Evolutionary conservation across 2,329 filamentous ascomycete species (phyloP).

Genomic region (Aspergillus sp.): DNA sequence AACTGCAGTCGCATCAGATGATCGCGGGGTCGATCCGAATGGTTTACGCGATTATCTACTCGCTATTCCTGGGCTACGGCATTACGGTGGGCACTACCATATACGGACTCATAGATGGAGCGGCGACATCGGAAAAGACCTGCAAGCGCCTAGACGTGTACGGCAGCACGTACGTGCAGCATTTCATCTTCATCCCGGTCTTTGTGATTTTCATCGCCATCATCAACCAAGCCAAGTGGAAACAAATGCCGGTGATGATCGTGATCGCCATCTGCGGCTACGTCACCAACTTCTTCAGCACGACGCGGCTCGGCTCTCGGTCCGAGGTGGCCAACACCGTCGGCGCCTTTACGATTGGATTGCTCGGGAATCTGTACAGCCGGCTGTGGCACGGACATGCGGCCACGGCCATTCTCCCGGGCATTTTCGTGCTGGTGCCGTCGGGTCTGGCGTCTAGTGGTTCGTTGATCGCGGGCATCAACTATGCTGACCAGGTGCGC

Average conservation of each 20-base stretch:
- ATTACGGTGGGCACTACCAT: slow-evolving; percentile 67
- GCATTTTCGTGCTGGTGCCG: slow-evolving; percentile 71
- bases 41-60: slow-evolving; percentile 73
- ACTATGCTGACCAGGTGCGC: slow-evolving; percentile 54
- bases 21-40: slow-evolving; percentile 71
- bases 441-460: slow-evolving; percentile 58
- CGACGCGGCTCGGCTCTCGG: slow-evolving; percentile 66
- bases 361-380: slow-evolving; percentile 75
- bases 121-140: slow-evolving; percentile 48
- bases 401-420: slow-evolving; percentile 78
- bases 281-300: slow-evolving; percentile 70
- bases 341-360: slow-evolving; percentile 71
- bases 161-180: slow-evolving; percentile 43
- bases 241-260: slow-evolving; percentile 73
- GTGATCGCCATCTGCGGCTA: slow-evolving; percentile 71
- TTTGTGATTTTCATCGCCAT: slow-evolving; percentile 73
- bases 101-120: slow-evolving; percentile 60
- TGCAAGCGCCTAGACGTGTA: slow-evolving; percentile 39
- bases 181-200: slow-evolving; percentile 69
- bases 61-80: slow-evolving; percentile 69
- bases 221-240: slow-evolving; percentile 78
- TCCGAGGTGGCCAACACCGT: slow-evolving; percentile 74
- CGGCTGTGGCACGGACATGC: slow-evolving; percentile 71
- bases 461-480: slow-evolving; percentile 54
- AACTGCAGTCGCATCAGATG: slow-evolving; percentile 68